Percentiles rank a stretch among this genome's conserved stretches.
Evolutionary conservation across 1,139 yeast genomes (phyloP).

Genomic region (Yamadazyma kanchanaburiensis): DNA sequence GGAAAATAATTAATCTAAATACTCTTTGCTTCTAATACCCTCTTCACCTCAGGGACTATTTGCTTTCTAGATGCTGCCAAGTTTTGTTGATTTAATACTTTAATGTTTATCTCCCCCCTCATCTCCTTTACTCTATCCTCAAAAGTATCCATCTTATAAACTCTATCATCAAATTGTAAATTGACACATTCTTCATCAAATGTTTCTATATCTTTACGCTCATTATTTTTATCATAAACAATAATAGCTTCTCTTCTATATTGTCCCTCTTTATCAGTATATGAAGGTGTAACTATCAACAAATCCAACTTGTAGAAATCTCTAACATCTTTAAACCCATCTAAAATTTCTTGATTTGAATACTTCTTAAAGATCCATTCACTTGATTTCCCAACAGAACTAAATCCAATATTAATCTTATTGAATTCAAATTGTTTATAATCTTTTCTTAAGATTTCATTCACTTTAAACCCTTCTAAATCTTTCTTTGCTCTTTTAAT

Average conservation of each 20-base stretch:
- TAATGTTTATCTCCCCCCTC: slow-evolving; percentile 18
- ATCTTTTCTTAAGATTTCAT: slow-evolving; percentile 73
- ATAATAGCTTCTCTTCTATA: slow-evolving; percentile 55
- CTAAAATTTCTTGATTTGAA: slow-evolving; percentile 29
- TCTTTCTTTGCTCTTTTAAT: slow-evolving; percentile 60
- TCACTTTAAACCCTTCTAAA: slow-evolving; percentile 52
- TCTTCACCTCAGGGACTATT: slow-evolving; percentile 65
- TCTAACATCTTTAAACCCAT: slow-evolving; percentile 35
- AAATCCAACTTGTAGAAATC: slow-evolving; percentile 46
- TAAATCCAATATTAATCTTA: slow-evolving; percentile 58
- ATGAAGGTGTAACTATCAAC: slow-evolving; percentile 62
- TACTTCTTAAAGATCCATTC: slow-evolving; percentile 48
- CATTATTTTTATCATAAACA: slow-evolving; percentile 6
- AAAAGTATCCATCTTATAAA: slow-evolving; percentile 18
- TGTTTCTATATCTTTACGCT: slow-evolving; percentile 4
- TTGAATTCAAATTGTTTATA: slow-evolving; percentile 68
- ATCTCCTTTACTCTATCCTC: slow-evolving; percentile 19
- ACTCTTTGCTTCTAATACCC: slow-evolving; percentile 15
- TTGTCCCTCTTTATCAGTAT: slow-evolving; percentile 28
- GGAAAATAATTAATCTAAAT: too few relatives aligned
- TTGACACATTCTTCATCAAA: slow-evolving; percentile 5
- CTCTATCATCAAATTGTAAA: slow-evolving; percentile 17
- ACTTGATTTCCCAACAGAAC: slow-evolving; percentile 68
- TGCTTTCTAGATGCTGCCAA: slow-evolving; percentile 74
- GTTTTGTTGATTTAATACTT: slow-evolving; percentile 50